Base-by-base conservation (phyloP, 2,329 filamentous ascomycete species). In the Hypoxylon rubiginosum region DNA sequence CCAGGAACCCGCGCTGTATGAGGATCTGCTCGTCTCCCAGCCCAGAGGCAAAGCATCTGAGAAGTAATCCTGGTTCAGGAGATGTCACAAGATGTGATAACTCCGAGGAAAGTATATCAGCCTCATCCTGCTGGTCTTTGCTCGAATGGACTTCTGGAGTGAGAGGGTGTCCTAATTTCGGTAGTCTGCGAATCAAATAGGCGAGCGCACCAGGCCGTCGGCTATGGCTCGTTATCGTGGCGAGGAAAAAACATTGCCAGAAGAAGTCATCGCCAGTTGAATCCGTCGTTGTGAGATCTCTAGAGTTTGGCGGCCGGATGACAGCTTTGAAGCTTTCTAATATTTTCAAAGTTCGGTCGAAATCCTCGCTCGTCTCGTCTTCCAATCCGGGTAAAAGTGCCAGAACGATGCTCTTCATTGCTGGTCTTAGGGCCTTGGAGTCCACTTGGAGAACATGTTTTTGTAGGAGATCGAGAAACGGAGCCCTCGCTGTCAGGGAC, bases 201-300 rank as follows among this genome's bases (percentile, higher is more conserved):
- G 94, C 94, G 63, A 99, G 83, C 41, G 94, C 94, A 26, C 96
- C 96, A 69, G 92, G 90, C 59, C 96, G 89, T 66, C 95, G 87
- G 66, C 90, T 94, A 45, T 93, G 88, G 74, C 94, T 95, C 0
- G 96, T 97, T 65, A 99, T 96, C 17, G 93, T 91, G 9, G 95
- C 93, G 17, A 99, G 83, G 74, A 99, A 98, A 76, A 99, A 91
- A 77, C 94, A 97, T 81, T 99, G 96, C 96, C 96, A 99, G 78
- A 98, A 99, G 78, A 96, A 97, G 69, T 92, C 92, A 70, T 94
- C 92, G 9, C 90, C 89, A 8, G 85, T 85, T 49, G 82, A 87
- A 78, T 87, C 88, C 39, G 79, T 84, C 59, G 77, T 79, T 32
- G 80, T 87, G 69, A 83, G 84, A 58, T 79, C 81, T 69, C 86